Conservation (phyloP, 139 green algal genomes). For the Pseudopediastrum boryanum region DNA sequence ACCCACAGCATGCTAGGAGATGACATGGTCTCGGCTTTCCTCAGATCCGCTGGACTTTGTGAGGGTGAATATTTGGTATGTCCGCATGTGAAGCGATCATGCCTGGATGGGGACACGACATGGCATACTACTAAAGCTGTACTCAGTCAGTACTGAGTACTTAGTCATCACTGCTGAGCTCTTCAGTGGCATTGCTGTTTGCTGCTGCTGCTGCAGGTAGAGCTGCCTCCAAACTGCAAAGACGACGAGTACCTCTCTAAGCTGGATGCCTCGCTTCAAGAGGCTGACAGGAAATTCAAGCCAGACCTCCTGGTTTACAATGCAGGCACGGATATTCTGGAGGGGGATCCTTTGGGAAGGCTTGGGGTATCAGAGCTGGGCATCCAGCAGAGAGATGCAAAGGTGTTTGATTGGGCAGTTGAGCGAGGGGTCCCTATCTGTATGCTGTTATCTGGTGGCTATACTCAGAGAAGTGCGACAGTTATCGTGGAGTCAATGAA, state of each 20-base stretch:
- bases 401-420: slow-evolving; percentile 63
- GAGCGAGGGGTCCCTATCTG: slow-evolving; percentile 58
- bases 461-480: slow-evolving; percentile 44
- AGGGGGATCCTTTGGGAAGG: slow-evolving; percentile 76
- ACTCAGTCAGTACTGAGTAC: too few species aligned
- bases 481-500: slow-evolving; percentile 30
- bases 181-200: background rate
- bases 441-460: slow-evolving; percentile 78
- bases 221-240: slow-evolving; percentile 2
- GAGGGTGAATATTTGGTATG: background rate
- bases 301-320: slow-evolving; percentile 81
- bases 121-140: background rate
- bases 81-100: background rate
- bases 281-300: slow-evolving; percentile 26
- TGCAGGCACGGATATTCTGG: slow-evolving; percentile 80
- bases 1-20: background rate
- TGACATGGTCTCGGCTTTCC: background rate
- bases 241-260: slow-evolving; percentile 32
- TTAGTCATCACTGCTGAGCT: background rate
- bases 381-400: slow-evolving; percentile 58
- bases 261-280: slow-evolving; percentile 29
- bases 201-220: slow-evolving; percentile 22
- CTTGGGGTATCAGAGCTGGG: slow-evolving; percentile 54
- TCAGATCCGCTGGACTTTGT: background rate
- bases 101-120: background rate